Base-by-base conservation (phyloP, 352 stramenopile species). In the Phytophthora aleatoria region DNA sequence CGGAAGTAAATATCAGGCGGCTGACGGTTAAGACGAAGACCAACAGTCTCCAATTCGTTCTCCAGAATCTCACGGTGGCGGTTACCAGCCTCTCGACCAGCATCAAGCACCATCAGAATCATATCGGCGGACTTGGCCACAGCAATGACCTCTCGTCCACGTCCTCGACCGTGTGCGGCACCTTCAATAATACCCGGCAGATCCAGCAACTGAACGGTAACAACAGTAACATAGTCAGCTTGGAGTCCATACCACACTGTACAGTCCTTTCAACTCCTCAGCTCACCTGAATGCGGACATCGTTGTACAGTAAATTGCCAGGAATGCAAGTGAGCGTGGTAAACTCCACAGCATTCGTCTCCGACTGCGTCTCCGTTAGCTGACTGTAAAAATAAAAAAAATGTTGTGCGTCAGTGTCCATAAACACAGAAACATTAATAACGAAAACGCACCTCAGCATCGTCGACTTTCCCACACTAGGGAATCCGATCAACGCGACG, bases 111-210 rank as follows among this genome's bases (percentile, higher is more conserved):
- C 89, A 99, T 99, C 39, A 99, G 75, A 67, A 99, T 99, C 68
- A 99, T 95, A 82, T 99, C 97, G n/a, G 96, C 95, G 42, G 89
- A 98, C 74, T 98, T 97, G 51, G 97, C 97, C 10, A 99, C 97
- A 28, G 98, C 97, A 78, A 99, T 99, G 27, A 99, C 98, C 78
- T 99, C 96, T 42, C 96, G 92, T 59, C 98, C 98, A 66, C 98
- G 89, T 42, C 98, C 98, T 61, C 97, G 98, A 55, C 98, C 98
- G 72, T 99, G 93, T 1, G 98, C 96, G 38, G 98, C 98, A 38
- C 98, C 98, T 90, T 99, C 98, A 79, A 99, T 99, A 74, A 99
- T 99, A 88, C 98, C 98, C 2, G 98, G 98, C 50, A 99, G 81
- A 97, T 99, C 98, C 43, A 99, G 80, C 38, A 99, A 81, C 87